phyloP scores from a whole-genome alignment of 306 rosid species.

The Acacia acuminata region DNA sequence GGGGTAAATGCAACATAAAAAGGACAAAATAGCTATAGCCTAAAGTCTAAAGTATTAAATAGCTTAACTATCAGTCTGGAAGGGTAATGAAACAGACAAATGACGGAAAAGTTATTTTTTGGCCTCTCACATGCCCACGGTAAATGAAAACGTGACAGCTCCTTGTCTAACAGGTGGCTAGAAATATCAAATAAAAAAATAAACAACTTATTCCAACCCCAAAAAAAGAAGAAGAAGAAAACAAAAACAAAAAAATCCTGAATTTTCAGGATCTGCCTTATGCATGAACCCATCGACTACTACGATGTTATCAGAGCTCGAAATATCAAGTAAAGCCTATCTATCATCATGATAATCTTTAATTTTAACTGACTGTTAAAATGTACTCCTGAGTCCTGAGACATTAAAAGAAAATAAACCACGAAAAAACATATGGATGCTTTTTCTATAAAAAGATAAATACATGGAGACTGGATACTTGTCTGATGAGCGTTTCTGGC shows the following conservation, averaged over 20 bases:
- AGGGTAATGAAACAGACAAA: slow-evolving; percentile 10
- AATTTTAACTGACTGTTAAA: slow-evolving; percentile 19
- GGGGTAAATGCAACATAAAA: not conserved
- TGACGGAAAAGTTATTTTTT: not conserved
- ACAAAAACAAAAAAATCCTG: not conserved
- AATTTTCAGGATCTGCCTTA: not conserved
- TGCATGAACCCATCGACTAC: not conserved
- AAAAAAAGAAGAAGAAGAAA: no score
- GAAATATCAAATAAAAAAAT: slow-evolving; percentile 1
- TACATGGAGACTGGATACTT: not conserved
- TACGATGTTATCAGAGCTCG: not conserved
- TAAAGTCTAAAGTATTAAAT: not conserved
- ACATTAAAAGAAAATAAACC: slow-evolving; percentile 29
- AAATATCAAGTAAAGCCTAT: slow-evolving; percentile 13
- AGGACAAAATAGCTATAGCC: not conserved
- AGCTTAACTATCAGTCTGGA: slow-evolving; percentile 22
- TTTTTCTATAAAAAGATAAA: slow-evolving; percentile 18
- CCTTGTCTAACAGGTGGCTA: slow-evolving; percentile 5
- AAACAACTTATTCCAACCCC: not conserved
- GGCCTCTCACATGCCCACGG: slow-evolving; percentile 26
- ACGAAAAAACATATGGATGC: slow-evolving; percentile 15
- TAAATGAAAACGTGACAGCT: slow-evolving; percentile 7
- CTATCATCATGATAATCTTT: slow-evolving; percentile 21
- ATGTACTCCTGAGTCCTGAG: slow-evolving; percentile 22
- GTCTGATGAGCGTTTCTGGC: not conserved